Evolutionary conservation across 805 yeast genomes (phyloP), one percentile per base, ranked within the genome.

Genomic region (Metschnikowia lochheadii): DNA sequence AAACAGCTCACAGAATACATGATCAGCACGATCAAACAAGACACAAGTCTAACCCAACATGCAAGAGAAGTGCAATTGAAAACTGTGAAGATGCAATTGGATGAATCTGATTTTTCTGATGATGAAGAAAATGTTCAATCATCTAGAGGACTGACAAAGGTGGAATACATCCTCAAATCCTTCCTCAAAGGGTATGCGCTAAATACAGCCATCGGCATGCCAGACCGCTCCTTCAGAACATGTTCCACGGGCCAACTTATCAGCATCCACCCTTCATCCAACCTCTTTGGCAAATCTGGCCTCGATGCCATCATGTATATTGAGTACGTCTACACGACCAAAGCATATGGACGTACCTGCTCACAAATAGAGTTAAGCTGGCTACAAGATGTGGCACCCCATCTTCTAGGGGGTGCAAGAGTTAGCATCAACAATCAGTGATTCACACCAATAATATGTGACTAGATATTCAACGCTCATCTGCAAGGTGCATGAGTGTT

Each of bases 151-250:
- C 39, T 34, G 40, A 26, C 34, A 23, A 36, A 23, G 17, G 76
- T 81, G 32, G 77, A 84, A 15, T 60, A 71, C 2, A 76, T 92
- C 7, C 70, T 92, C 49, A 87, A 88, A 64, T 80, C 96, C 23
- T 94, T 94, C 66, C 69, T 94, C 37, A 75, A 77, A 36, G 99
- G 99, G 0, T 92, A 78, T 59, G 78, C 89, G n/a, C 78, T 85
- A 44, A 91, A 92, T 65, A 84, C 96, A 0, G 99, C 99, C 0
- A 81, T 94, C 17, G 96, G 97, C 10, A 81, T 88, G 82, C 96
- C 98, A 0, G 98, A 94, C 66, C 78, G 97, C 61, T 86, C 96
- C 3, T 94, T 85, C 70, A 77, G 95, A 63, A 90, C 98, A 0
- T 85, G 90, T 6, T 72, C 85, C 29, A 81, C 87, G 1, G 96